Evolutionary conservation across 257 asterid species (phyloP), one percentile per base, ranked within the genome.

Genomic region (Cinchona pubescens): DNA sequence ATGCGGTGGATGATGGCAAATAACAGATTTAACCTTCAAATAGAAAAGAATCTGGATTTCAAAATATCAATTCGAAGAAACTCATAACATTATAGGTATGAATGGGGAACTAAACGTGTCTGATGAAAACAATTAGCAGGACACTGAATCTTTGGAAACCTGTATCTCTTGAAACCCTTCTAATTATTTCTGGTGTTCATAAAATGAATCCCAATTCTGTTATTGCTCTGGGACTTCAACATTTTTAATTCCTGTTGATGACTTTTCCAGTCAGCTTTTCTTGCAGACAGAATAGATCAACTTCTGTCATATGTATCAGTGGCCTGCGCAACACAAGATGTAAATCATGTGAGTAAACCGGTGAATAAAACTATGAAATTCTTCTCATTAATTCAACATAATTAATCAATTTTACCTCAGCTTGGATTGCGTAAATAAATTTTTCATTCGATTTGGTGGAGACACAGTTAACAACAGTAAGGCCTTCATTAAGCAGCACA

Each of bases 391-490:
- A n/a, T n/a, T n/a, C 46, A 23, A 18, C n/a, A 56, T 40, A 30
- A 10, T 1, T n/a, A n/a, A n/a, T n/a, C n/a, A n/a, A n/a, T n/a
- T 23, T 0, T 75, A 86, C 90, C 92, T 84, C 83, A 55, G 88
- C 80, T 77, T 77, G 85, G 61, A 89, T 87, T 7, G 82, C 64
- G 60, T 80, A 85, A 73, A 75, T 81, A 9, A 80, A 59, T 35
- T 38, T 83, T 4, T 51, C 85, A 18, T 84, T 70, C 13, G 60
- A 55, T 74, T 82, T 77, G 49, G 87, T 77, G 79, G 59, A 84
- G 51, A 75, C 79, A 45, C 86, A 87, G 63, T 34, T 83, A 48
- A 79, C 78, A 15, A 79, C 78, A 6, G 11, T 51, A 27, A 86
- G 88, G 48, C 95, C 91, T 71, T 87, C 74, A 25, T 82, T 76